phyloP scores from a whole-genome alignment of 176 grass and related monocot genomes.

The Cocos nucifera region DNA sequence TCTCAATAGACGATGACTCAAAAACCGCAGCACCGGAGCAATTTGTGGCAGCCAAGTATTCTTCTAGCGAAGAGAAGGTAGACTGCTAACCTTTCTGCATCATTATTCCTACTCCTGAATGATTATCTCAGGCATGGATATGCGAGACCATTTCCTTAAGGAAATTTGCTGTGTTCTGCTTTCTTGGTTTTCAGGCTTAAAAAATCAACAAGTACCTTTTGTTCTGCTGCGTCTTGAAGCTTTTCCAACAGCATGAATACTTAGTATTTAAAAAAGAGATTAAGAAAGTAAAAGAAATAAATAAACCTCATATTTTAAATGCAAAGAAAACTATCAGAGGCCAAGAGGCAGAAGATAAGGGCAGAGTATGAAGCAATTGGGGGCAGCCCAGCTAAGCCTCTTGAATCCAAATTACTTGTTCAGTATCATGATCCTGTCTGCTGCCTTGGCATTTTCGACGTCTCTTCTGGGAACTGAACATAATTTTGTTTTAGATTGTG shows the following conservation, averaged over 20 bases:
- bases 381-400: conserved; percentile 71
- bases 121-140: neutral
- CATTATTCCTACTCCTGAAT: conserved; percentile 16
- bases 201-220: conserved; percentile 20
- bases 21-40: conserved; percentile 26
- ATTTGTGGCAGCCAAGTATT: conserved; percentile 45
- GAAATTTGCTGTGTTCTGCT: conserved; percentile 8
- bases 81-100: neutral
- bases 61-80: conserved; percentile 33
- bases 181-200: conserved; percentile 34
- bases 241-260: conserved; percentile 18
- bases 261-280: neutral
- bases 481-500: neutral
- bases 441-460: conserved; percentile 59
- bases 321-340: conserved; percentile 34
- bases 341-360: conserved; percentile 28
- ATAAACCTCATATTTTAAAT: conserved; percentile 20
- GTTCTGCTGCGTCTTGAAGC: conserved; percentile 18
- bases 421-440: conserved; percentile 80
- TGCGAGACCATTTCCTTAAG: neutral
- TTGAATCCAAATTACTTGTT: conserved; percentile 92
- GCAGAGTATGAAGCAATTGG: conserved; percentile 55
- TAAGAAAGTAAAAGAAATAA: conserved; percentile 11
- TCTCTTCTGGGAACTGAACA: conserved; percentile 66
- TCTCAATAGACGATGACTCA: conserved; percentile 49